These are phyloP conservation scores for Suhomyces sp. DNA, from an alignment of 805 yeast species.

Conservation along the genomic window DNA sequence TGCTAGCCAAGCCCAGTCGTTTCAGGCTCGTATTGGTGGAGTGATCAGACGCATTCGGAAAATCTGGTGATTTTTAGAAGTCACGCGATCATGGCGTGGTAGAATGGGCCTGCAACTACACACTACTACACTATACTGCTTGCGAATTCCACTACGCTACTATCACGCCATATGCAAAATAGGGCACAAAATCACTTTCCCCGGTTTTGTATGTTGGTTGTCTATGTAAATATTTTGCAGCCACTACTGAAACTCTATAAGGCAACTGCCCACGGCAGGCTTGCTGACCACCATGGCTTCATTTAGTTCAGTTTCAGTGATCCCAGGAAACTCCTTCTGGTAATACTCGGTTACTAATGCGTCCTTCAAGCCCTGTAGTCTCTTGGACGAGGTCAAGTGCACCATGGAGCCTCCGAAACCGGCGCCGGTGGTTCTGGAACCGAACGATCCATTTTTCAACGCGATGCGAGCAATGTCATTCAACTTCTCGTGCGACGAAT, in stretches of 20 bases:
- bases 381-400: slow-evolving; percentile 52
- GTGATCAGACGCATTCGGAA: neutral
- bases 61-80: neutral
- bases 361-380: slow-evolving; percentile 30
- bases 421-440: slow-evolving; percentile 75
- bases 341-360: slow-evolving; percentile 55
- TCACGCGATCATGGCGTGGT: neutral
- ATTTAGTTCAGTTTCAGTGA: slow-evolving; percentile 42
- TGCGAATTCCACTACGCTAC: neutral
- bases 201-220: neutral
- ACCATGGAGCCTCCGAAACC: slow-evolving; percentile 77
- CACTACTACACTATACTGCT: neutral
- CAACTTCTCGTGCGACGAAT: slow-evolving; percentile 56
- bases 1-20: neutral
- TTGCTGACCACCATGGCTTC: slow-evolving; percentile 54
- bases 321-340: slow-evolving; percentile 44
- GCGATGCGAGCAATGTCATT: slow-evolving; percentile 56
- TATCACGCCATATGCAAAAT: neutral
- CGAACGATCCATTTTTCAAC: slow-evolving; percentile 51
- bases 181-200: neutral
- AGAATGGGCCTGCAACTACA: neutral
- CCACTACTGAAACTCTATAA: slow-evolving; percentile 8
- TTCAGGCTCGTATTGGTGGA: neutral
- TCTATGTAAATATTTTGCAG: neutral
- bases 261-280: slow-evolving; percentile 54